Percentiles rank a stretch among this genome's conserved stretches.
phyloP scores from a whole-genome alignment of 441 rosid genomes.

The Geranium incanum region DNA sequence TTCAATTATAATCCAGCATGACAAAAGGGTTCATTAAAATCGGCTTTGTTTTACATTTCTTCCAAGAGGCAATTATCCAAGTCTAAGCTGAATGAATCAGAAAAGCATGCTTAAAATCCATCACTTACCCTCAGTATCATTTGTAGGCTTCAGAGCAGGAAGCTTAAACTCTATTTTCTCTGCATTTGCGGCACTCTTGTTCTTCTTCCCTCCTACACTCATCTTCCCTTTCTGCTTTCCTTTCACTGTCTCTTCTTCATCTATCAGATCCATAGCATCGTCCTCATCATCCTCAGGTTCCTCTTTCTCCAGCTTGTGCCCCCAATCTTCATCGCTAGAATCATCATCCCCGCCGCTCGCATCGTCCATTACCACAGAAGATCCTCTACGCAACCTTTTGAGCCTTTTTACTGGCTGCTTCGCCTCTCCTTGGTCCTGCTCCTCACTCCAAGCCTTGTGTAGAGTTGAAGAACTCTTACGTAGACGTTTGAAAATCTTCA shows the following conservation, averaged over 20 bases:
- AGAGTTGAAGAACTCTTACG: constrained; percentile 46
- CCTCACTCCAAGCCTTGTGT: constrained; percentile 43
- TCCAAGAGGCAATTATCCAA: background rate
- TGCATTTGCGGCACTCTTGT: constrained; percentile 26
- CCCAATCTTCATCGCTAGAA: constrained; percentile 86
- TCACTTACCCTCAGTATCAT: constrained; percentile 41
- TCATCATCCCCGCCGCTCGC: constrained; percentile 36
- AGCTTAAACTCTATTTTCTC: constrained; percentile 30
- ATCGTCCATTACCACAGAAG: background rate
- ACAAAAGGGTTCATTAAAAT: background rate
- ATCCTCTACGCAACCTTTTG: background rate
- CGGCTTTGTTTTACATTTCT: background rate
- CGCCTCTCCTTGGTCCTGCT: background rate
- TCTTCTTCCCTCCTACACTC: constrained; percentile 44
- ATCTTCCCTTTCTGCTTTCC: constrained; percentile 24
- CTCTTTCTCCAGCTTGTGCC: constrained; percentile 40
- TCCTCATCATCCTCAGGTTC: constrained; percentile 44
- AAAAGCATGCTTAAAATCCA: background rate
- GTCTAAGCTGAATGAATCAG: background rate
- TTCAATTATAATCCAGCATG: background rate
- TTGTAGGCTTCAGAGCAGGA: constrained; percentile 37
- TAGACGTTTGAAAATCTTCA: constrained; percentile 52
- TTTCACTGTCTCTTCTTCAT: constrained; percentile 33
- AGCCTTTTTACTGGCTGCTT: background rate
- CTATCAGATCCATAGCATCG: constrained; percentile 49